Conservation (phyloP, 768 basidiomycete species). For the Hirschioporus abietinus region DNA sequence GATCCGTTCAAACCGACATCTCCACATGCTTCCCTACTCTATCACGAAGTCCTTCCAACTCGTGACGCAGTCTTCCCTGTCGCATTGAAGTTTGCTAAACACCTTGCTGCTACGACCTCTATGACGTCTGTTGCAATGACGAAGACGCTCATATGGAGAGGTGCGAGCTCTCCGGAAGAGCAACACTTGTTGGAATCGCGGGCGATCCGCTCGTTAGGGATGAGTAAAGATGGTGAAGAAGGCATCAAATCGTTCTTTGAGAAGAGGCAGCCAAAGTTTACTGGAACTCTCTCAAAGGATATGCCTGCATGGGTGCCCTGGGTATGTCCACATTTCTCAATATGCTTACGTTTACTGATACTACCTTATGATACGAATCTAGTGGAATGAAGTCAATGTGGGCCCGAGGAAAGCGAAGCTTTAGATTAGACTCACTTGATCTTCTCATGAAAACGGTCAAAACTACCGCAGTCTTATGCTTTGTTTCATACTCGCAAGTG, state of each 20-base stretch:
- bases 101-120: conserved; percentile 46
- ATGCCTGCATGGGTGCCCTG: conserved; percentile 43
- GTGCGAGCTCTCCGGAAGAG: conserved; percentile 45
- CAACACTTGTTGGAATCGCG: conserved; percentile 50
- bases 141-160: conserved; percentile 47
- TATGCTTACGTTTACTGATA: neutral
- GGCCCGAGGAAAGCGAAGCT: conserved; percentile 32
- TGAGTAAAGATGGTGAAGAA: conserved; percentile 38
- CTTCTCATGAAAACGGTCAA: no score
- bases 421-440: conserved; percentile 12
- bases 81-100: conserved; percentile 45
- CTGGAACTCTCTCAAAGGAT: conserved; percentile 37
- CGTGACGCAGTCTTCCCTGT: conserved; percentile 49
- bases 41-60: conserved; percentile 40
- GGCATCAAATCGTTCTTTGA: conserved; percentile 46
- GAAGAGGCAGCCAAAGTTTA: conserved; percentile 38
- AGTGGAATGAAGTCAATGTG: conserved; percentile 36
- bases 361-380: no score
- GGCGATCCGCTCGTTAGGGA: conserved; percentile 35
- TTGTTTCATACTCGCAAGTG: no score
- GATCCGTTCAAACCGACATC: conserved; percentile 39
- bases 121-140: conserved; percentile 45
- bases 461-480: no score
- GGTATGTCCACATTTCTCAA: conserved; percentile 29
- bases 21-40: conserved; percentile 37